Evolutionary conservation across 495 filamentous ascomycete species (phyloP), one percentile per base, ranked within the genome.

Genomic region (Pyrenopolyporus hunteri): DNA sequence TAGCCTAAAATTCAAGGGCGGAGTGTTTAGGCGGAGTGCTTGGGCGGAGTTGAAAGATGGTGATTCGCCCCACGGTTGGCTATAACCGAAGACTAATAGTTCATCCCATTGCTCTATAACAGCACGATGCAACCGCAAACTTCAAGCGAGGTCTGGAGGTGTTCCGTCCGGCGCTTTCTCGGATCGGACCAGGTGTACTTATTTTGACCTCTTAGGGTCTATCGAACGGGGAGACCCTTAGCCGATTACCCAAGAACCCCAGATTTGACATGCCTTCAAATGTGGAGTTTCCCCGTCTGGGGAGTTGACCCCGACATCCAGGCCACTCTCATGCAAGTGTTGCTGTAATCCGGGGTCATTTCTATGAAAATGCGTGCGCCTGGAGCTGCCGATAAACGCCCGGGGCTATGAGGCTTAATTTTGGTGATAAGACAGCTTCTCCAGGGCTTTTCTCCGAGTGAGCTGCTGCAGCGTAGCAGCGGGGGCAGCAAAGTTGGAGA

Each of bases 101-200:
- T 36, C 42, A 25, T 26, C 9, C 11, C 9, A 53, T 33, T 14
- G 29, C 33, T 13, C 14, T 23, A 17, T 29, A 16, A 29, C 23
- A 50, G 13, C 17, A 58, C 3, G 49, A 48, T 25, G 35, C 26
- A 45, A 23, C 48, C 22, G 36, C 37, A 23, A 35, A 22, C 25
- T 17, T 16, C 10, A 7, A 50, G 28, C 32, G 14, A 40, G 19
- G 14, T 13, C 25, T 40, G n/a, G 36, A 53, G 46, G 28, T 19
- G 55, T 64, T 46, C 37, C 56, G 59, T 56, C 56, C 62, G 62
- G 62, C 62, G 47, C 43, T 65, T 56, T 65, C 50, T 65, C 62
- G 62, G 62, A 32, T 39, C 23, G 37, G 44, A 36, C 43, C 13
- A 53, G 1, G 40, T 32, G n/a, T 23, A 33, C 32, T 25, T 11